These are phyloP conservation scores for Nicotiana noctiflora DNA, from an alignment of 257 asterid genomes.

Conservation along the genomic window DNA sequence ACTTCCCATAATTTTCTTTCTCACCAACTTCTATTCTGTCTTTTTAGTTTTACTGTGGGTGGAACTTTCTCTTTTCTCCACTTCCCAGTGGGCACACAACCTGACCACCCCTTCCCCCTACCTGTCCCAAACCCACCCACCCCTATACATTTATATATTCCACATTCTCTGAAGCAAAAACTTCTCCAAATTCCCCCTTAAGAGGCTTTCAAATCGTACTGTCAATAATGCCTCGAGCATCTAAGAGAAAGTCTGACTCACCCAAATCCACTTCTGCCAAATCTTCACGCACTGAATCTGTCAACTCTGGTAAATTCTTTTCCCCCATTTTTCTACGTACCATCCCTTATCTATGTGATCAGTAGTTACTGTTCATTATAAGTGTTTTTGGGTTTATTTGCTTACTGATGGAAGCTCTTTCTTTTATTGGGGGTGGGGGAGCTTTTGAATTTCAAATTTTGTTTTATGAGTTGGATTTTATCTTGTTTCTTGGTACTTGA, in stretches of 20 bases:
- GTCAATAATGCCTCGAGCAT: slow-evolving; percentile 56
- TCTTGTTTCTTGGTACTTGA: neutral
- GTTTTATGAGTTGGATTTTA: neutral
- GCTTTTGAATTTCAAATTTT: neutral
- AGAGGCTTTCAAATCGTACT: neutral
- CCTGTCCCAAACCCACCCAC: neutral
- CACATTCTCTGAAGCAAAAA: neutral
- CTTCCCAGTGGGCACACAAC: neutral
- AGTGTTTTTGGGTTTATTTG: neutral
- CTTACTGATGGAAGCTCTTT: neutral
- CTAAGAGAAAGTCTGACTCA: slow-evolving; percentile 65
- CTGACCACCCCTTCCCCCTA: neutral
- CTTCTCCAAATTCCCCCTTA: slow-evolving; percentile 8
- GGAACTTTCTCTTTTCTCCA: neutral
- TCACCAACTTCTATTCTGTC: neutral
- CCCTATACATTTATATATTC: slow-evolving; percentile 16
- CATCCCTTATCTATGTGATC: neutral
- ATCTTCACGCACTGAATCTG: slow-evolving; percentile 36
- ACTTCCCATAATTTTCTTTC: too few species aligned
- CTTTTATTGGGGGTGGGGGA: neutral
- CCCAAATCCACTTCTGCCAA: slow-evolving; percentile 39
- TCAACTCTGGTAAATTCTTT: slow-evolving; percentile 42
- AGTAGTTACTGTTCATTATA: neutral
- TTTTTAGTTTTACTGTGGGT: neutral
- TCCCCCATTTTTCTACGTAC: neutral